A percentile compares a stretch with the other conserved stretches of the same genome.
phyloP scores from a whole-genome alignment of 116 monocot species.

The Zostera marina region DNA sequence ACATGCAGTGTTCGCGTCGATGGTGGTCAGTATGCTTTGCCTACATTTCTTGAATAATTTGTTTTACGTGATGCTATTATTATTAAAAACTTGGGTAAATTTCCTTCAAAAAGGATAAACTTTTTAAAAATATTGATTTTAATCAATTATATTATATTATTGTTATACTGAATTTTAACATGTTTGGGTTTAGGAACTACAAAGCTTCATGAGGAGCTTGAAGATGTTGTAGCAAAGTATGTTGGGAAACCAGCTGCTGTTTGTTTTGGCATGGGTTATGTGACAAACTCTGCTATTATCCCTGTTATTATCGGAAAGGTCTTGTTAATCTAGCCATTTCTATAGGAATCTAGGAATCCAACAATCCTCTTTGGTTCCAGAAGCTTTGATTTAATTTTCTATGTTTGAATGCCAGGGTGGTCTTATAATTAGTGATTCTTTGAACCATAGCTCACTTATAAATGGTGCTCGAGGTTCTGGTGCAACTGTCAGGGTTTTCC shows the following conservation, averaged over 20 bases:
- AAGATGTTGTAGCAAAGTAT: conserved; percentile 74
- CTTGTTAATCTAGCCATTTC: neutral
- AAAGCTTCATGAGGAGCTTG: conserved; percentile 65
- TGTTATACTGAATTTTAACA: conserved; percentile 1
- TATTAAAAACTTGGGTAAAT: too few species aligned
- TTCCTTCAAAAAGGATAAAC: too few species aligned
- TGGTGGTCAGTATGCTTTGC: conserved; percentile 34
- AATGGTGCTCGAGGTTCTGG: conserved; percentile 93
- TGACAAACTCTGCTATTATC: conserved; percentile 86
- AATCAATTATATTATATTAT: neutral
- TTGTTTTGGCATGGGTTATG: conserved; percentile 96
- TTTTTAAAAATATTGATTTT: neutral
- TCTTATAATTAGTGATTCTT: conserved; percentile 81
- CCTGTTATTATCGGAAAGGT: conserved; percentile 81
- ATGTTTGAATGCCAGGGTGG: conserved; percentile 44
- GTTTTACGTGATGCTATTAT: too few species aligned
- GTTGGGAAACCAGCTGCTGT: conserved; percentile 87
- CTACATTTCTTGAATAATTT: neutral
- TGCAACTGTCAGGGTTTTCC: conserved; percentile 74
- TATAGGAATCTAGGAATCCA: neutral
- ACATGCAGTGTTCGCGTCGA: conserved; percentile 90
- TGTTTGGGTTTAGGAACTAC: conserved; percentile 46
- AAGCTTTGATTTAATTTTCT: neutral
- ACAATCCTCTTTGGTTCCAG: neutral
- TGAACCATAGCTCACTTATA: conserved; percentile 94